Percentiles rank a stretch among this genome's conserved stretches.
Conservation (phyloP, 352 stramenopile genomes). For the Globisporangium yorkense region DNA sequence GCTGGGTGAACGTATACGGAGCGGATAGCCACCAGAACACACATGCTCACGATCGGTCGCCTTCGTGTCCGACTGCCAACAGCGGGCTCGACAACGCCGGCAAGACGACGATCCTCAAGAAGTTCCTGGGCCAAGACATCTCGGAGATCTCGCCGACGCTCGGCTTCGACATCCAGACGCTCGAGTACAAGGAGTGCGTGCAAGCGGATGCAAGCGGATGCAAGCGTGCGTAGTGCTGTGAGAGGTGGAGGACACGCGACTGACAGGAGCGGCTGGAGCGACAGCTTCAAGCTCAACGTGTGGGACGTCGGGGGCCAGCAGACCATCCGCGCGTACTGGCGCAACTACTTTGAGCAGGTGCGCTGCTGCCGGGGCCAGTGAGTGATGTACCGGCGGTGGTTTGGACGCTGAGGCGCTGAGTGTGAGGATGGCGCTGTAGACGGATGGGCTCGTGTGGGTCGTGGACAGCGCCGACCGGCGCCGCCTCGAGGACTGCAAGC, state of each 20-base stretch:
- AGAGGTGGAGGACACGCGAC: no score
- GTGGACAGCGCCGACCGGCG: constrained; percentile 95
- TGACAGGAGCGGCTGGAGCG: neutral
- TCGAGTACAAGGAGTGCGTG: constrained; percentile 91
- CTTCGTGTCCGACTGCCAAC: neutral
- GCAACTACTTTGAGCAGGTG: constrained; percentile 96
- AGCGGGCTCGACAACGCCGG: constrained; percentile 98
- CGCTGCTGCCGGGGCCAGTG: neutral
- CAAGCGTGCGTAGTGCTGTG: no score
- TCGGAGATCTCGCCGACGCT: constrained; percentile 97
- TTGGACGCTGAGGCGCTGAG: neutral
- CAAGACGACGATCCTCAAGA: constrained; percentile 98
- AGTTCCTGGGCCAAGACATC: constrained; percentile 97
- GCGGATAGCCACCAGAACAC: neutral
- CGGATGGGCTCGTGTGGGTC: constrained; percentile 99
- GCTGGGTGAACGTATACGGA: neutral
- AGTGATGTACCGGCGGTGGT: neutral
- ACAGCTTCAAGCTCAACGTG: constrained; percentile 73
- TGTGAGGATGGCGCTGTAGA: constrained; percentile 36
- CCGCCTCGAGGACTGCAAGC: constrained; percentile 92
- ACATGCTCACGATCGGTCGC: neutral
- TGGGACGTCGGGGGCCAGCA: constrained; percentile 97
- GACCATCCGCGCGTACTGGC: constrained; percentile 97
- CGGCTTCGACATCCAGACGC: constrained; percentile 99
- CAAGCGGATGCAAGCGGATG: neutral